phyloP scores from a whole-genome alignment of 2,329 filamentous ascomycete genomes.

The Biscogniauxia mediterranea region DNA sequence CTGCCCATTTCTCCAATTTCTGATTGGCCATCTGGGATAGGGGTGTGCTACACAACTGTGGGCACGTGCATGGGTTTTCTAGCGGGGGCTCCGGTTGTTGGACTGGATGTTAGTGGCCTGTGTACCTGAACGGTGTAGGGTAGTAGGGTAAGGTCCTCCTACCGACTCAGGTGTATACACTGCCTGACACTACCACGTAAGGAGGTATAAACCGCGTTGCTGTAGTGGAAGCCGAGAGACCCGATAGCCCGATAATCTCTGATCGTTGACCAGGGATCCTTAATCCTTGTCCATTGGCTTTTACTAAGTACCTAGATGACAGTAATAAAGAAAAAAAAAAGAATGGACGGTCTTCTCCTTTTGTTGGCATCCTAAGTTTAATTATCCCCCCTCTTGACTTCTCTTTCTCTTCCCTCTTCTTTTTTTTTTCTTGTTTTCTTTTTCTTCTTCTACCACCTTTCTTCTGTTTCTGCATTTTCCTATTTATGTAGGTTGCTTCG shows the following conservation, averaged over 20 bases:
- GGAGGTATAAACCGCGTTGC: not conserved
- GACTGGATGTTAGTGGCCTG: not conserved
- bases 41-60: not conserved
- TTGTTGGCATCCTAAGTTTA: slow-evolving; percentile 22
- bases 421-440: slow-evolving; percentile 33
- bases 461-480: slow-evolving; percentile 2
- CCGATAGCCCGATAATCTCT: not conserved
- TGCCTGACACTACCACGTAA: no score
- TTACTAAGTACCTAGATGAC: slow-evolving; percentile 6
- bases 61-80: not conserved
- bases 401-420: slow-evolving; percentile 20
- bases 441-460: slow-evolving; percentile 14
- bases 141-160: not conserved
- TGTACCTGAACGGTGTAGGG: not conserved
- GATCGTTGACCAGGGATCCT: slow-evolving; percentile 4
- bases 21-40: not conserved
- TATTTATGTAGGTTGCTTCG: slow-evolving; percentile 11
- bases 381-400: slow-evolving; percentile 16
- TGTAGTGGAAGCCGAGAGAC: not conserved
- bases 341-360: slow-evolving; percentile 14
- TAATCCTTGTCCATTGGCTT: slow-evolving; percentile 13
- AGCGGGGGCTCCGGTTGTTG: not conserved
- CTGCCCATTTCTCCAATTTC: not conserved
- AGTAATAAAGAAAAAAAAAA: slow-evolving; percentile 11
- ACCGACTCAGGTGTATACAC: not conserved